Evolutionary conservation across 2,329 filamentous ascomycete species (phyloP), one percentile per base, ranked within the genome.

Genomic region (Apiospora sp.): DNA sequence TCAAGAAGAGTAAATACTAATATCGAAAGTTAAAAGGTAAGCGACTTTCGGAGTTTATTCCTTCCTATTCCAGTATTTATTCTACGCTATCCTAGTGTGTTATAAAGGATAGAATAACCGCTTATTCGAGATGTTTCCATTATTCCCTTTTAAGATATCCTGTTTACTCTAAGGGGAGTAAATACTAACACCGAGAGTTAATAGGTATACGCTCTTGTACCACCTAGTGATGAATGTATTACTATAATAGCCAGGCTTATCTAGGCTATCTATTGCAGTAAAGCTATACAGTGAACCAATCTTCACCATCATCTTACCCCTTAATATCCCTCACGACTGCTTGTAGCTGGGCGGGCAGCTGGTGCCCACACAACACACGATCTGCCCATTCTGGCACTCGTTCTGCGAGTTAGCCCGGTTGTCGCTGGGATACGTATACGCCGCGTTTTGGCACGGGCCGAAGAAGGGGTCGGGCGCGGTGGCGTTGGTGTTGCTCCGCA

Each of bases 301-400:
- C 10, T 16, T 34, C 16, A 19, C 7, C 10, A 46, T 10, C 6
- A 14, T n/a, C 58, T 41, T 19, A 22, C 19, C 16, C 58, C 30
- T 64, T 41, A 41, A 3, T 64, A 64, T n/a, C 58, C 30, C 58
- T 64, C 58, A 37, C 8, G 34, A 4, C 67, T 68, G 67, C 24
- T 68, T 68, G 27, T 44, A 68, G 2, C 67, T 68, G 0, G 41
- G 67, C 14, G 67, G 67, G 67, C 67, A 68, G 41, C n/a, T 30
- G 5, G 41, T 27, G 7, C 67, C 67, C 2, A 68, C 67, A 12
- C 67, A 68, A n/a, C 67, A 68, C 3, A 68, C 67, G 16, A 68
- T 48, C 67, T 68, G 67, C 1, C 67, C 67, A 30, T 48, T 14
- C 16, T 68, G 67, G 19, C 67, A 68, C 67, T 68, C 41, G 67